Conservation (phyloP, 1,284 basidiomycete genomes). For the Cutaneotrichosporon cavernicola region DNA sequence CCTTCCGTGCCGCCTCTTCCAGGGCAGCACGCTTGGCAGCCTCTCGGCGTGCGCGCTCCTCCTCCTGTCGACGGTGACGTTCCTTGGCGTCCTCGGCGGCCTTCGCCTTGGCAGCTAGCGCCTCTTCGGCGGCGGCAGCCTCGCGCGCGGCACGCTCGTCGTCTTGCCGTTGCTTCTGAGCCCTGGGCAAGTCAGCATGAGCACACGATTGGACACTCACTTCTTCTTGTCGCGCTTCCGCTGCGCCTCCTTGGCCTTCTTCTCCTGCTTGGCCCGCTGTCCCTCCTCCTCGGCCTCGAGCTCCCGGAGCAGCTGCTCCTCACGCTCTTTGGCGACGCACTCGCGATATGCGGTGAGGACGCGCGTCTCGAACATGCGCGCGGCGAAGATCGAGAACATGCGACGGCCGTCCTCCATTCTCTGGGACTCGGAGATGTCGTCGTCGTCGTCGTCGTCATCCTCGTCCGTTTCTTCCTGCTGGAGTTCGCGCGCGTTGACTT, state of each 20-base stretch:
- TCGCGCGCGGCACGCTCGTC: constrained; percentile 77
- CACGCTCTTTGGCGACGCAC: constrained; percentile 85
- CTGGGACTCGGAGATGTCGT: constrained; percentile 61
- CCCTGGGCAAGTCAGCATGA: constrained; percentile 57
- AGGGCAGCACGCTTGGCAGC: constrained; percentile 70
- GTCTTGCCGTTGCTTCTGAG: constrained; percentile 87
- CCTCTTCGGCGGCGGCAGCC: constrained; percentile 77
- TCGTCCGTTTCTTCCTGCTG: constrained; percentile 63
- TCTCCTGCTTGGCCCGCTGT: constrained; percentile 79
- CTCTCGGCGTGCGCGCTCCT: constrained; percentile 70
- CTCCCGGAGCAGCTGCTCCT: constrained; percentile 80
- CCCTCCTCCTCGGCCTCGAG: constrained; percentile 83
- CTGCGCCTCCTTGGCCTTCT: constrained; percentile 93
- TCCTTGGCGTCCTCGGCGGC: constrained; percentile 65
- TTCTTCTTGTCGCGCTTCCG: constrained; percentile 76
- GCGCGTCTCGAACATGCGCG: constrained; percentile 97
- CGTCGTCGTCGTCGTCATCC: constrained; percentile 49
- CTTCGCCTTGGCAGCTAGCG: constrained; percentile 67
- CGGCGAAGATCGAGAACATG: constrained; percentile 99
- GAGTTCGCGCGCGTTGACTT: constrained; percentile 66
- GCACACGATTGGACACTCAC: constrained; percentile 28
- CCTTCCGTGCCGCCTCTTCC: constrained; percentile 64
- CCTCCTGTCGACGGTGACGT: constrained; percentile 67
- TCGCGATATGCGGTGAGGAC: constrained; percentile 90
- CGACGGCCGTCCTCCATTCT: constrained; percentile 98